Evolutionary conservation across 495 filamentous ascomycete genomes (phyloP), one percentile per base, ranked within the genome.

Genomic region (Talaromyces trachyspermus): DNA sequence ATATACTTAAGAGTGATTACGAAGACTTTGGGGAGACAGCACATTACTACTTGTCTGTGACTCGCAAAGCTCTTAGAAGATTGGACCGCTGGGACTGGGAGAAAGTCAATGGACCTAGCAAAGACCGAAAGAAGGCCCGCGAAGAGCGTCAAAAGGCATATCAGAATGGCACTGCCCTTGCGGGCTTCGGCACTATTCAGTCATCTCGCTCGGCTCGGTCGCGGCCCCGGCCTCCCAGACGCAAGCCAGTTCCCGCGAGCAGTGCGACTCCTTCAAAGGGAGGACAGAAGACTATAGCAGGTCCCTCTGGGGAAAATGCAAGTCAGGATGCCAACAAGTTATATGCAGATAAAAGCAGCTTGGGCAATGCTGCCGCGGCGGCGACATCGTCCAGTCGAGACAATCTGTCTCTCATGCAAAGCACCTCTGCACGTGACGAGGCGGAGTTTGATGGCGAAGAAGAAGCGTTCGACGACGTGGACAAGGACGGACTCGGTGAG

Each of bases 11-110:
- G n/a, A n/a, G 70, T 7, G 72, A 80, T 17, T 78, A 87, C 42
- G 79, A 83, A 43, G 88, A 92, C 58, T 92, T 78, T 58, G 88
- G 88, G 40, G 88, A 92, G 58, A 83, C 88, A 55, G 77, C 83
- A 17, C 71, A 74, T 26, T 75, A 81, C n/a, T 88, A 80, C 50
- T 72, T 83, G 25, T 84, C 86, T 11, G 79, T 85, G 3, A 64
- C 91, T 10, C 74, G 88, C 39, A 79, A 89, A 43, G 75, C 78
- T 1, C 62, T 72, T 9, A 74, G 88, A 18, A 72, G 88, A 46
- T 72, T 95, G n/a, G 70, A 79, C 47, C 78, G 88, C 19, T 89
- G 86, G 86, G 79, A 84, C 40, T 65, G 64, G 36, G 69, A 77
- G 25, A 70, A 73, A 27, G 77, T 61, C 66, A 72, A 72, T 19